Evolutionary conservation across 768 basidiomycete genomes (phyloP).

Genomic region (Tricholoma sp.): DNA sequence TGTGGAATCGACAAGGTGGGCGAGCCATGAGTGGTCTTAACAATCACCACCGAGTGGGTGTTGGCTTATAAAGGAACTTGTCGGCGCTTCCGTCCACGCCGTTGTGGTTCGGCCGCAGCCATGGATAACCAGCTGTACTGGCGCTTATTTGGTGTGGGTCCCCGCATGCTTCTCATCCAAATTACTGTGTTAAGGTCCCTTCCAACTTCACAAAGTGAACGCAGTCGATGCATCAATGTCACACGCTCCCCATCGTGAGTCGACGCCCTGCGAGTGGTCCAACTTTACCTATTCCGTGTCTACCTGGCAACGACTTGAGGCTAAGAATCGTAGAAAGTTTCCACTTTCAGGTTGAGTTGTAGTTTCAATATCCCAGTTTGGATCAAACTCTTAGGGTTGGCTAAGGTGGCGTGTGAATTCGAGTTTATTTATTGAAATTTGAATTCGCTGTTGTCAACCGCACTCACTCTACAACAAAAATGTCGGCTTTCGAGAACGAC

Average conservation of each 20-base stretch:
- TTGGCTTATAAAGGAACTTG: not conserved
- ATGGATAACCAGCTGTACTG: not conserved
- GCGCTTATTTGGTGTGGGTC: not conserved
- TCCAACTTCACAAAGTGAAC: no score
- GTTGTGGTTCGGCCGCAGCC: not conserved
- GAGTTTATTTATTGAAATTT: not conserved
- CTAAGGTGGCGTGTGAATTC: constrained; percentile 6
- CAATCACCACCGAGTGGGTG: not conserved
- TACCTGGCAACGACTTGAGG: no score
- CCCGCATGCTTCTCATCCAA: not conserved
- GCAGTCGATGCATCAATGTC: no score
- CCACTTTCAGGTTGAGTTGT: no score
- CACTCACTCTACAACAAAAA: constrained; percentile 13
- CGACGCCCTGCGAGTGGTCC: no score
- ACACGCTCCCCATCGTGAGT: no score
- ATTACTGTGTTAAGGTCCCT: not conserved
- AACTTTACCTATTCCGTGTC: no score
- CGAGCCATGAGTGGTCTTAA: not conserved
- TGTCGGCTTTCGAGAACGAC: constrained; percentile 46
- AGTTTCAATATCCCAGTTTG: no score
- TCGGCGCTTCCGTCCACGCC: not conserved
- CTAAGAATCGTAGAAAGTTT: no score
- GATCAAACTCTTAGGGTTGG: not conserved
- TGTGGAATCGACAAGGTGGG: constrained; percentile 34
- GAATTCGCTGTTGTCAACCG: not conserved